Evolutionary conservation across 1,284 basidiomycete species (phyloP), one percentile per base, ranked within the genome.

Genomic region (Ceratorhiza oryzae-sativae): DNA sequence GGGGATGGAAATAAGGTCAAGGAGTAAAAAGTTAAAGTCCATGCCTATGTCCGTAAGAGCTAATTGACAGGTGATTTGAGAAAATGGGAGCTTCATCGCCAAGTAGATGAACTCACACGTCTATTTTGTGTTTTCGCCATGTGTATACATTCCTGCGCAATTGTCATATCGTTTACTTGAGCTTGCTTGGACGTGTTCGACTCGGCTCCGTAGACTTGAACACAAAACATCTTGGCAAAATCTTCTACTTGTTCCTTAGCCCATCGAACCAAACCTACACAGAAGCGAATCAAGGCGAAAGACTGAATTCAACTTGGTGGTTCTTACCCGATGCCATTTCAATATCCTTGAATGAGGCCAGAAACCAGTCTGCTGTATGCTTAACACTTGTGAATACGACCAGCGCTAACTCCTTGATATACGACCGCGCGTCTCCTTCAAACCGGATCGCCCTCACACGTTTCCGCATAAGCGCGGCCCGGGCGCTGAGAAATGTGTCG

Each of bases 361-460:
- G 86, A 80, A 95, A 99, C 97, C 97, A 99, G 80, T 99, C 97
- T 48, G 93, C 93, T 1, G 96, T 98, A 79, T 99, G 93, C 79
- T 95, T 95, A 80, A 97, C 91, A 6, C 91, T 87, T 0, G 93
- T 95, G 77, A 97, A 97, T 73, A 90, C 86, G 0, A 97, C 91
- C 67, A 94, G 85, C 0, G 92, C 88, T 48, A 97, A 83, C 77
- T 95, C 91, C 18, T 88, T 89, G 60, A 96, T 84, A 76, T 92
- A 96, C 62, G 90, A 84, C 5, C 86, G 86, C n/a, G 94, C 86
- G 77, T 97, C 90, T 1, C 97, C 97, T 77, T 98, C 95, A 76
- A 96, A 97, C 68, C 88, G 87, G 78, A 98, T 97, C 78, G 89
- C 73, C 51, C 96, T 84, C 13, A 94, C 87, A 46, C 94, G 86